A percentile compares a stretch with the other conserved stretches of the same genome.
phyloP scores from a whole-genome alignment of 2,329 filamentous ascomycete genomes.

The Emergomyces orientalis region DNA sequence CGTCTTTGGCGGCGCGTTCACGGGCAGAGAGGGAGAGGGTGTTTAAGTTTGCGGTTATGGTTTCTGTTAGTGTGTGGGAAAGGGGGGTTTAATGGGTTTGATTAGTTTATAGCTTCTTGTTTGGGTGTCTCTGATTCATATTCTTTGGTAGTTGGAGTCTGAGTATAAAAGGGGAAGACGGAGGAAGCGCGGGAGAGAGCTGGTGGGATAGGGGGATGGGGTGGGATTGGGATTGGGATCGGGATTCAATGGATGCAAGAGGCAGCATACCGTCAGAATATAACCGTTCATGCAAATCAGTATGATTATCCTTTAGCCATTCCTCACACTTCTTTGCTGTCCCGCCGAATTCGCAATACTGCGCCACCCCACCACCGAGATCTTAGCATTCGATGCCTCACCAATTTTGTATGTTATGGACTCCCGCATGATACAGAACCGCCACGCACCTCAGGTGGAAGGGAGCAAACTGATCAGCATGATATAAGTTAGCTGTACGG shows the following conservation, averaged over 20 bases:
- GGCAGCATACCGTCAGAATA: constrained; percentile 66
- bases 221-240: not conserved
- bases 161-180: no score
- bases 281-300: constrained; percentile 63
- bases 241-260: not conserved
- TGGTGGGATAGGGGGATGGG: not conserved
- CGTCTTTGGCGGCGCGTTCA: constrained; percentile 91
- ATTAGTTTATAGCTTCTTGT: not conserved
- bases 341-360: constrained; percentile 99
- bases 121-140: not conserved
- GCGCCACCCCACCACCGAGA: constrained; percentile 20
- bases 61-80: constrained; percentile 46
- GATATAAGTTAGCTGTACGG: constrained; percentile 9
- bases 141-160: no score
- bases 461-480: constrained; percentile 47
- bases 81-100: constrained; percentile 6
- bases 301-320: constrained; percentile 73
- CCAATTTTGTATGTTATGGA: not conserved
- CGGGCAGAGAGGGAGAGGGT: constrained; percentile 83
- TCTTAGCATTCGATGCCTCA: not conserved
- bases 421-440: not conserved
- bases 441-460: constrained; percentile 56
- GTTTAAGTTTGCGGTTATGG: constrained; percentile 72
- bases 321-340: constrained; percentile 95
- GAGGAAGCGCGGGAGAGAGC: no score